Percentiles rank a stretch among this genome's conserved stretches.
phyloP scores from a whole-genome alignment of 2,329 filamentous ascomycete genomes.

The Neofusicoccum cordaticola region DNA sequence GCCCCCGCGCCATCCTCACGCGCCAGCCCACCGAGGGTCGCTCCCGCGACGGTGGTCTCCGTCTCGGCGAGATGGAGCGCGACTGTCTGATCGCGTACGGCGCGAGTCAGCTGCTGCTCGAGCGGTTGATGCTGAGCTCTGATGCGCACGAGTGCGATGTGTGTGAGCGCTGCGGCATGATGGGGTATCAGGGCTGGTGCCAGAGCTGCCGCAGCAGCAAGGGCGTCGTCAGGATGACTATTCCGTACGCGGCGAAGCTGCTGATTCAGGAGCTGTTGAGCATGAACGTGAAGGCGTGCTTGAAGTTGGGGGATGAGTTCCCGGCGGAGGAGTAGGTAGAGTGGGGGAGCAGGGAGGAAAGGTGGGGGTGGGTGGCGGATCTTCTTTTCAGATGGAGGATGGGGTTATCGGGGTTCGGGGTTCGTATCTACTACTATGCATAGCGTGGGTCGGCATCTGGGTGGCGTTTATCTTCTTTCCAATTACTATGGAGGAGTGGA shows the following conservation, averaged over 20 bases:
- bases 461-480: background rate
- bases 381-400: background rate
- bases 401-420: background rate
- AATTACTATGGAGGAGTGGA: no score
- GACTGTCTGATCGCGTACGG: slow-evolving; percentile 98
- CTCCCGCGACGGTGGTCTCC: slow-evolving; percentile 84
- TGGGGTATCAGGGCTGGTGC: slow-evolving; percentile 94
- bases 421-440: background rate
- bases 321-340: slow-evolving; percentile 44
- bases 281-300: slow-evolving; percentile 95
- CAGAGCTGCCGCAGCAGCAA: slow-evolving; percentile 85
- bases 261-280: slow-evolving; percentile 93
- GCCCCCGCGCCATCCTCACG: slow-evolving; percentile 86
- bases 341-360: no score
- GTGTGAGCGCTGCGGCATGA: slow-evolving; percentile 89
- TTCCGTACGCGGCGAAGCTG: slow-evolving; percentile 96
- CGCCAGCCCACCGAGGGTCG: slow-evolving; percentile 95
- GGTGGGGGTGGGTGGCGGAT: background rate
- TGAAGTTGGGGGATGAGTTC: slow-evolving; percentile 94
- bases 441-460: background rate
- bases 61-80: slow-evolving; percentile 97
- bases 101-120: slow-evolving; percentile 84
- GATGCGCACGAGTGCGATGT: slow-evolving; percentile 91
- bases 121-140: slow-evolving; percentile 90
- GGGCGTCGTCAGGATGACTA: slow-evolving; percentile 86